Percentiles rank a stretch among this genome's conserved stretches.
Conservation (phyloP, 345 rosid species). For the Aegle marmelos region DNA sequence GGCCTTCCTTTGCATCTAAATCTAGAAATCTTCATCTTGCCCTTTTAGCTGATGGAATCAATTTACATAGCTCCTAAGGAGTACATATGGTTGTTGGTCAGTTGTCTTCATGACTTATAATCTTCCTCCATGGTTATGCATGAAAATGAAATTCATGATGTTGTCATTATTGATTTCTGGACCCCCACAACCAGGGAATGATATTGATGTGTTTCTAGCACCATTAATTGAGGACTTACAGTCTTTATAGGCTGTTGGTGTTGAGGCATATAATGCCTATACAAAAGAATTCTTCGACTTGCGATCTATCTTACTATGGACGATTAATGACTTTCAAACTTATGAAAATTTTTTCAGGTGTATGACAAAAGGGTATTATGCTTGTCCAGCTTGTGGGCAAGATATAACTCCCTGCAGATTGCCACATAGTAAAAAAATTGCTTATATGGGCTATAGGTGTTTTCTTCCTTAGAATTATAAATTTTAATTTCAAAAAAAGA, state of each 20-base stretch:
- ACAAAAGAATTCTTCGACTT: background rate
- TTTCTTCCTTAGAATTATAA: background rate
- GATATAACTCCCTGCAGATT: too few relatives aligned
- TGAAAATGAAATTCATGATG: too few relatives aligned
- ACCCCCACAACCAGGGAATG: background rate
- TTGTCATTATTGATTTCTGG: background rate
- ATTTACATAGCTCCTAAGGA: background rate
- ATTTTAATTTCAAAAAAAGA: background rate
- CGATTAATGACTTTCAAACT: background rate
- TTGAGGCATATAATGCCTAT: background rate
- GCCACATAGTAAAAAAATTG: background rate
- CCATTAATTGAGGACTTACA: background rate
- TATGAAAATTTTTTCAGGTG: background rate
- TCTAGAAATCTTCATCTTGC: background rate
- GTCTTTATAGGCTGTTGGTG: background rate
- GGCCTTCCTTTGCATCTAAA: background rate
- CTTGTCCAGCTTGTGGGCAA: background rate
- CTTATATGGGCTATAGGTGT: background rate
- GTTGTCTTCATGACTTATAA: background rate
- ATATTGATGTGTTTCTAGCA: background rate
- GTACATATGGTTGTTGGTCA: background rate
- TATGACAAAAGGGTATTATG: background rate
- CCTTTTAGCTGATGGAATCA: background rate
- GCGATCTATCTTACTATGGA: background rate
- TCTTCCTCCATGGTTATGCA: too few relatives aligned